Base-by-base conservation (phyloP, 1,139 yeast genomes). In the Hemisphaericaspora xylofermentans region DNA sequence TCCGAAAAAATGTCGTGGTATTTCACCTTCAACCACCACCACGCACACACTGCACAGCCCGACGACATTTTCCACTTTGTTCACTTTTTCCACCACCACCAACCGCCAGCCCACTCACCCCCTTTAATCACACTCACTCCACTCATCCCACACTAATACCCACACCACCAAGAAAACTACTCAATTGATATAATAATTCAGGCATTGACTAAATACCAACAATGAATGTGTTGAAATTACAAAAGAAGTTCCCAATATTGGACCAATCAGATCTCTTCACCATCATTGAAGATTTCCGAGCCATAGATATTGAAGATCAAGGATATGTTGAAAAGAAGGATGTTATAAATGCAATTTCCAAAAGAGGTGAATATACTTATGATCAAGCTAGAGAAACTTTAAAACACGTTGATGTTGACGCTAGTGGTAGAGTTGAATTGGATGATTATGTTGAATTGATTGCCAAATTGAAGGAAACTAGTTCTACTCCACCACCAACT, bases 251-350 rank as follows among this genome's bases (percentile, higher is more conserved):
- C 66, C 98, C 98, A 5, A 73, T 79, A 33, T 74, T 93, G 50
- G 79, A 82, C 31, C 98, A 91, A 64, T 87, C 86, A 49, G 97
- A 91, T 52, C 74, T 93, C 43, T 91, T 91, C 62, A 76, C 71
- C 35, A 78, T 93, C 44, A 87, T 93, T 54, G 97, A 91, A 51
- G 87, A 85, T 43, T 72, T 69, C 57, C 62, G 96, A 56, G 68
- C 72, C 47, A 84, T 94, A 52, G 99, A 93, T 57, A 57, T 84
- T 34, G 95, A 91, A 36, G 98, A 93, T 54, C 82, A 85, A 54
- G 99, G 99, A n/a, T 88, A 91, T 79, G 91, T 85, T 31, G 97
- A 91, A 58, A 93, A 91, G 67, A 91, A 86, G 60, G 86, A 84
- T 43, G 94, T 87, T 26, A 84, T 91, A 61, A 89, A 89, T 60